Evolutionary conservation across 2,329 filamentous ascomycete genomes (phyloP), one percentile per base, ranked within the genome.

Genomic region (Pseudogymnoascus sp.): DNA sequence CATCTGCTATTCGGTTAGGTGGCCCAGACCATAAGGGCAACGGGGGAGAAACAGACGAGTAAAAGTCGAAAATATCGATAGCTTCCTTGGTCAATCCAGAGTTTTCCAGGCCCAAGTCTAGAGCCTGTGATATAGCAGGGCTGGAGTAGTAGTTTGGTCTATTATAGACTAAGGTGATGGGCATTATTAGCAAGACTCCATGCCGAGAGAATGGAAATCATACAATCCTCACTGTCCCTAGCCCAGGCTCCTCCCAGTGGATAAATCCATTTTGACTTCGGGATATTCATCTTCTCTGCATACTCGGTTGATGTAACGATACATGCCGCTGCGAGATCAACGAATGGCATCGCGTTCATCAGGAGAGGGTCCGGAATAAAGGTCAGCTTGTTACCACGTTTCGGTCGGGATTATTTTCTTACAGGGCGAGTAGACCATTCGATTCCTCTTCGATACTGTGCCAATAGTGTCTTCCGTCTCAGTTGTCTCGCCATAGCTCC

Each of bases 281-380:
- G 78, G 7, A 88, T 79, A 0, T 80, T 80, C 1, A 89, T 74
- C 44, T 80, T 72, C 50, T 72, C 73, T 0, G 87, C 87, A 69
- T 79, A 76, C 1, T 82, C 77, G 0, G 77, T 78, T 0, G 83
- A 84, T 0, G 86, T 89, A 3, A 89, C 65, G 13, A 89, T 77
- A 63, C 82, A 80, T 7, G 85, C 84, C 0, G 79, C 82, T 2
- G 86, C 81, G 15, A 89, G 75, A 65, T 89, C 89, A 37, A 89
- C 81, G 1, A 79, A 86, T 67, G 89, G 89, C 74, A 88, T 89
- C 0, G 87, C 86, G 69, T 89, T 89, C 86, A 89, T 88, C 9
- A 88, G 73, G 0, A 89, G 75, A 0, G 86, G 85, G 73, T 89
- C 85, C 88, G 50, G 1, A 1, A 19, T 5, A 60, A 19, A 53